Base-by-base conservation (phyloP, 1,284 basidiomycete species). In the Xanthoconium separans region DNA sequence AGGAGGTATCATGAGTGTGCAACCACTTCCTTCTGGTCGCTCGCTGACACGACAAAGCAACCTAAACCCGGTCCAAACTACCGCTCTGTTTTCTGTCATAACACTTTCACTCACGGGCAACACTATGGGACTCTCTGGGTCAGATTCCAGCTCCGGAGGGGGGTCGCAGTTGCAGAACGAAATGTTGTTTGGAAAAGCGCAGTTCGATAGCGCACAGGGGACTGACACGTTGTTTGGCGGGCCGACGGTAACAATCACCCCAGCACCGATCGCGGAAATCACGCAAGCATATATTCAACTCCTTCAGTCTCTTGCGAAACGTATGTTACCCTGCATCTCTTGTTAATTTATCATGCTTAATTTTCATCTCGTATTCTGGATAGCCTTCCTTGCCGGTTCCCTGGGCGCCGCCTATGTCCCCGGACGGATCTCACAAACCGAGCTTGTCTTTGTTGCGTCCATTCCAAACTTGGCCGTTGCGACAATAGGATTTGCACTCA, bases 361-460 rank as follows among this genome's bases (percentile, higher is more conserved):
- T 13, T 15, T 4, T 6, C 2, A 18, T 1, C 13, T n/a, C 6
- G 16, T 37, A 8, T 20, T 30, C 6, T n/a, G 5, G n/a, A 22
- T 13, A 64, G 61, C 55, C 9, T 66, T 64, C 34, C 51, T 68
- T 2, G 48, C 46, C 2, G 58, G 65, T 27, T 58, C 57, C 40
- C 55, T 66, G 3, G 62, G 64, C 8, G 63, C 54, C 0, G 63
- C 63, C 2, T 68, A 65, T n/a, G 65, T 68, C 16, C 66, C 68
- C 1, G 68, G 65, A 31, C 65, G 68, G 6, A 36, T 69, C 27
- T 64, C 68, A 0, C 24, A n/a, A 6, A 47, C 57, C 2, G 51
- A 65, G 15, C 27, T 69, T 27, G 44, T 68, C 27, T 69, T 68
- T 29, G 58, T 59, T 7, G 52, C 65, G 2, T 65, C 68, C 2